These are phyloP conservation scores for Hippophae tibetana DNA, from an alignment of 306 rosid genomes.

Conservation along the genomic window DNA sequence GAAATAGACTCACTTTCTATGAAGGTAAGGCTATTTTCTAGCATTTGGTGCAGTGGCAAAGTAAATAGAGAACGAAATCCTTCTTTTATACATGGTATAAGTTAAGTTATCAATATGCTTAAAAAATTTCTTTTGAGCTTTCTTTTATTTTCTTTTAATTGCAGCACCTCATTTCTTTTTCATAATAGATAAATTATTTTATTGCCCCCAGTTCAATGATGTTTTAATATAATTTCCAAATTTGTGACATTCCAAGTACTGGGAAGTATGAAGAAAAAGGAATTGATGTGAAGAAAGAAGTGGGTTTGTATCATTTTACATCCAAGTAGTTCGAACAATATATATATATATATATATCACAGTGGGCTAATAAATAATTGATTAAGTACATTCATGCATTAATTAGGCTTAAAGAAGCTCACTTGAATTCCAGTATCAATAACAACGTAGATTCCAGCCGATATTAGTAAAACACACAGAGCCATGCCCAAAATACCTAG, in stretches of 20 bases:
- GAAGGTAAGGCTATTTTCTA: background rate
- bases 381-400: background rate
- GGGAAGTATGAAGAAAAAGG: too few relatives aligned
- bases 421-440: slow-evolving; percentile 23
- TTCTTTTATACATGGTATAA: background rate
- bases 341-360: background rate
- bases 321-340: background rate
- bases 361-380: background rate
- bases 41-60: background rate
- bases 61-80: background rate
- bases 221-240: background rate
- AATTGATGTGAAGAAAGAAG: too few relatives aligned
- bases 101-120: background rate
- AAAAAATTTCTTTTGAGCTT: background rate
- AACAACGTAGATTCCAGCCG: slow-evolving; percentile 25
- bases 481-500: slow-evolving; percentile 22
- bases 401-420: slow-evolving; percentile 34
- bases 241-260: too few relatives aligned
- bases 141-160: background rate
- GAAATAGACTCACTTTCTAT: background rate
- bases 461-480: slow-evolving; percentile 14
- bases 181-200: background rate
- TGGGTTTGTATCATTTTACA: too few relatives aligned
- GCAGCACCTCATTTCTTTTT: background rate
- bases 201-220: background rate